A percentile compares a stretch with the other conserved stretches of the same genome.
These are phyloP conservation scores for Silene noctiflora DNA, from an alignment of 179 eudicot genomes.

Conservation along the genomic window DNA sequence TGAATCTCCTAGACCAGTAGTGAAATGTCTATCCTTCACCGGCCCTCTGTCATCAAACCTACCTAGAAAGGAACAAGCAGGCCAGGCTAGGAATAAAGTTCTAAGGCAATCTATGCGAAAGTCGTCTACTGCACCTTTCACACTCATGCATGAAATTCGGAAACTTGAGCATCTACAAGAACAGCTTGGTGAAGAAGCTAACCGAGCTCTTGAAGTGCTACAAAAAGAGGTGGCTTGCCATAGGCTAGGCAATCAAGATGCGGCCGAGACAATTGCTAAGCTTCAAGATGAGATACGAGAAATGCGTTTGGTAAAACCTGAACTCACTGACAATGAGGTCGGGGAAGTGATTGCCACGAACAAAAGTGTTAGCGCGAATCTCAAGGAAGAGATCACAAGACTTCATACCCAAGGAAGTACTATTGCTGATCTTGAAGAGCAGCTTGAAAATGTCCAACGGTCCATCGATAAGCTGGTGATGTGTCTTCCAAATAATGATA, in stretches of 20 bases:
- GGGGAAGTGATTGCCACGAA: constrained; percentile 46
- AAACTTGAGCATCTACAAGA: constrained; percentile 96
- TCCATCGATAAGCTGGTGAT: constrained; percentile 81
- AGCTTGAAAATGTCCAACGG: constrained; percentile 89
- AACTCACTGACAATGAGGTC: constrained; percentile 46
- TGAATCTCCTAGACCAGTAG: constrained; percentile 54
- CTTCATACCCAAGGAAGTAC: constrained; percentile 91
- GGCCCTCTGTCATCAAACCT: constrained; percentile 46
- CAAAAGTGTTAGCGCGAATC: constrained; percentile 86
- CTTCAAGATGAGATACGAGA: constrained; percentile 85
- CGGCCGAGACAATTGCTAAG: constrained; percentile 91
- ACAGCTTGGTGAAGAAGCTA: constrained; percentile 97
- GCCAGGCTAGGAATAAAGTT: constrained; percentile 45
- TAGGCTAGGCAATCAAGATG: constrained; percentile 94
- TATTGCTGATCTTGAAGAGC: constrained; percentile 88
- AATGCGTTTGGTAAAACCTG: constrained; percentile 54
- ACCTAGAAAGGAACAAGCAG: constrained; percentile 45
- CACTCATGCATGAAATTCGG: constrained; percentile 87
- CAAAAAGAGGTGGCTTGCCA: constrained; percentile 95
- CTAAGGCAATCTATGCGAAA: constrained; percentile 74
- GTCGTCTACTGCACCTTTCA: constrained; percentile 89
- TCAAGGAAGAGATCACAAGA: constrained; percentile 91
- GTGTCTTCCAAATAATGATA: constrained; percentile 65
- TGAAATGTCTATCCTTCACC: constrained; percentile 80
- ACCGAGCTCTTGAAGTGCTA: constrained; percentile 87